Evolutionary conservation across 345 rosid genomes (phyloP).

Genomic region (Gynandropsis gynandra): DNA sequence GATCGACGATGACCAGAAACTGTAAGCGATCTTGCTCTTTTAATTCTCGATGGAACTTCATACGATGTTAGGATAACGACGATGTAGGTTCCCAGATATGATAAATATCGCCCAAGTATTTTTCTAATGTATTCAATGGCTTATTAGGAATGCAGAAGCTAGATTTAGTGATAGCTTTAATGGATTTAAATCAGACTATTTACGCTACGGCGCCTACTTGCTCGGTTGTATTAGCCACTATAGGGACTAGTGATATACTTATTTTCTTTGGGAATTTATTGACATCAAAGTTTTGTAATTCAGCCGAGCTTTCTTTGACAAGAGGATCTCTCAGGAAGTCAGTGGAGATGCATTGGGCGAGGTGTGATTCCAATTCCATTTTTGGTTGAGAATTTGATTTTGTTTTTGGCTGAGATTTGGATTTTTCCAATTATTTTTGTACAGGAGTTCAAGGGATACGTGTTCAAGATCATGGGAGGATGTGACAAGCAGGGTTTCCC

Average conservation of each 20-base stretch:
- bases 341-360: conserved; percentile 75
- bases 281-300: neutral
- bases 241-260: no score
- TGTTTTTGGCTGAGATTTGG: neutral
- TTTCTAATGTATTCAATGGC: no score
- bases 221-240: no score
- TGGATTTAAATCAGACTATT: no score
- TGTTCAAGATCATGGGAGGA: conserved; percentile 87
- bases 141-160: no score
- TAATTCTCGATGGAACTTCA: no score
- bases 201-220: no score
- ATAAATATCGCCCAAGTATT: no score
- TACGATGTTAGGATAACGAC: no score
- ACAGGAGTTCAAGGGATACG: conserved; percentile 79
- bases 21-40: conserved; percentile 22
- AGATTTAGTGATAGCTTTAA: no score
- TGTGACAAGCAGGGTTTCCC: conserved; percentile 93
- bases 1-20: conserved; percentile 48
- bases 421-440: neutral
- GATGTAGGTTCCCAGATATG: no score
- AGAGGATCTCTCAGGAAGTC: conserved; percentile 88
- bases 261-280: no score
- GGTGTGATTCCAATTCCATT: conserved; percentile 24
- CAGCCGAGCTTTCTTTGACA: conserved; percentile 74
- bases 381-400: neutral